Base-by-base conservation (phyloP, 768 basidiomycete species). In the Russula vinacea region DNA sequence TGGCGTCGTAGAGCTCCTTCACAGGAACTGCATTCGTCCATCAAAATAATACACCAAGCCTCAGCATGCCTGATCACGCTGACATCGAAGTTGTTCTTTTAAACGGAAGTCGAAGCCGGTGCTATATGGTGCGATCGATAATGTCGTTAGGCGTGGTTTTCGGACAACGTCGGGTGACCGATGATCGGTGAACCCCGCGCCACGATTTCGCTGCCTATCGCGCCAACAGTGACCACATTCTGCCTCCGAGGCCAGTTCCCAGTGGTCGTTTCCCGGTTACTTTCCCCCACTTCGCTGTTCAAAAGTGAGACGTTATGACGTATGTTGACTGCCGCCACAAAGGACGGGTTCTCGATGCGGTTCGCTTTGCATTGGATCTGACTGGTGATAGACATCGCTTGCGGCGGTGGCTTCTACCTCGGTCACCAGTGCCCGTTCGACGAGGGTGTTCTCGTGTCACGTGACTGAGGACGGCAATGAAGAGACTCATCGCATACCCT, bases 181-280 rank as follows among this genome's bases (percentile, higher is more conserved):
- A 32, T 60, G 63, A 39, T 54, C 53, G 63, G 45, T 54, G 44
- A 49, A 52, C 17, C 44, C 57, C 58, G 57, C 58, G 52, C 53
- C 47, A 50, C 53, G 63, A 44, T 33, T 19, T 60, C 33, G 29
- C 22, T 56, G 37, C n/a, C 29, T 10, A 26, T 59, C 57, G 54
- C 14, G 24, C 33, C 22, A 24, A 33, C 33, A 33, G 8, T 9
- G 44, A 50, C 11, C 32, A 3, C 16, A 29, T 17, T 17, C 29
- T 7, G 26, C 14, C 51, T 1, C 10, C 17, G 49, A 35, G 35
- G 58, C 39, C n/a, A 16, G n/a, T 45, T 47, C 32, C 11, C 19
- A 22, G 26, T 47, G 26, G 16, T 32, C 39, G 9, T n/a, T 17
- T 39, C n/a, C n/a, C n/a, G n/a, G n/a, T n/a, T n/a, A n/a, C n/a